Base-by-base conservation (phyloP, 495 filamentous ascomycete genomes). In the Xylaria intraflava region DNA sequence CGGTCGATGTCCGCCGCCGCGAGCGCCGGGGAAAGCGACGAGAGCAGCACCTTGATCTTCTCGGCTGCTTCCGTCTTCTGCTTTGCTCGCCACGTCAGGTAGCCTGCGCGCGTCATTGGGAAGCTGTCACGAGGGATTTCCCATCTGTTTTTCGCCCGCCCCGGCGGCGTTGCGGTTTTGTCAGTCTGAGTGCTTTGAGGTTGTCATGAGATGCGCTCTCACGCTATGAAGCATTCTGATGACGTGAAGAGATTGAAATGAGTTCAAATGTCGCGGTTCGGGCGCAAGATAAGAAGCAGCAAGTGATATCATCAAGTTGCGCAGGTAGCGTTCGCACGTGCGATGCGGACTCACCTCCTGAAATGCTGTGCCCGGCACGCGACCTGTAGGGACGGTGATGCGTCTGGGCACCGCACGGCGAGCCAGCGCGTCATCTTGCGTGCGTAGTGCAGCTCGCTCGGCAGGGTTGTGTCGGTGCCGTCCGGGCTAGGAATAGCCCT, bases 301-400 rank as follows among this genome's bases (percentile, higher is more conserved):
- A n/a, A n/a, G n/a, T n/a, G n/a, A n/a, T n/a, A n/a, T 46, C 22
- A 17, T 27, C 11, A 22, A 11, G 8, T 30, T 40, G 6, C 27
- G 6, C 16, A 3, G 14, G 5, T 26, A 2, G 22, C 22, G 5
- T 2, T 17, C 12, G 16, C 36, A 26, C 9, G 6, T 41, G 17
- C 14, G 17, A 20, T 6, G 17, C 24, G 49, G 39, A 57, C 57
- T 22, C 26, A 74, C 71, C 71, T 60, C 43, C 69, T 59, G 56
- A 92, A 84, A 69, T 93, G 88, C 68, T 93, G 88, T 19, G 88
- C 88, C 52, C 86, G 84, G 53, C 89, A 82, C 24, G 88, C 88
- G 51, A 92, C 74, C 22, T 78, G 78, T 35, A 93, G 75, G 41
- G 75, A 62, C 12, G 83, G 81, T 3, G 84, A 79, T 16, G 87